phyloP scores from a whole-genome alignment of 805 yeast species.

The Kodamaea laetipori region DNA sequence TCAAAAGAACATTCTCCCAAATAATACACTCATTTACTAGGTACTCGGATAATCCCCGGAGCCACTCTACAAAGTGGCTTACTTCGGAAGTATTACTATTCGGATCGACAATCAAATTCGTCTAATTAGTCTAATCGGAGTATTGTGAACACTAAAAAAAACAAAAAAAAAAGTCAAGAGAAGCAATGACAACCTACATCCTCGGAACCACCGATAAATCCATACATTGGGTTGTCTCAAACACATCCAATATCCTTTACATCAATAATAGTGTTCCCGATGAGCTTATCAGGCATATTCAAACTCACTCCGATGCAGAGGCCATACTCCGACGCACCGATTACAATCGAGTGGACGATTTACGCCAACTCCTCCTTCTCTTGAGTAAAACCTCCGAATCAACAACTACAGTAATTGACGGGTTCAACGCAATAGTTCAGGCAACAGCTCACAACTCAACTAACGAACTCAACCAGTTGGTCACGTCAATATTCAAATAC shows the following conservation, averaged over 20 bases:
- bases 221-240: not conserved
- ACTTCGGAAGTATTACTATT: too few relatives aligned
- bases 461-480: conserved; percentile 15
- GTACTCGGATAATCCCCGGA: too few relatives aligned
- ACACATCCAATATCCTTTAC: conserved; percentile 6
- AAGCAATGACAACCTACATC: not conserved
- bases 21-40: too few relatives aligned
- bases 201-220: not conserved
- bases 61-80: too few relatives aligned
- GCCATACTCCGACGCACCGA: conserved; percentile 13
- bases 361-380: conserved; percentile 2
- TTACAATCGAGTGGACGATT: conserved; percentile 13
- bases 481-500: conserved; percentile 10
- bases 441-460: not conserved
- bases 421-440: conserved; percentile 11
- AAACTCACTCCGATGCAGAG: conserved; percentile 5
- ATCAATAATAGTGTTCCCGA: conserved; percentile 15
- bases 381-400: not conserved
- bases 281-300: conserved; percentile 8
- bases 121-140: too few relatives aligned
- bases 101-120: too few relatives aligned
- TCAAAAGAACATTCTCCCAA: too few relatives aligned
- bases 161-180: not conserved
- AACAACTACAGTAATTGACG: conserved; percentile 11
- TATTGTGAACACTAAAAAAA: too few relatives aligned